Conservation (phyloP, 164 flowering plant genomes). For the Nelumbo lutea region DNA sequence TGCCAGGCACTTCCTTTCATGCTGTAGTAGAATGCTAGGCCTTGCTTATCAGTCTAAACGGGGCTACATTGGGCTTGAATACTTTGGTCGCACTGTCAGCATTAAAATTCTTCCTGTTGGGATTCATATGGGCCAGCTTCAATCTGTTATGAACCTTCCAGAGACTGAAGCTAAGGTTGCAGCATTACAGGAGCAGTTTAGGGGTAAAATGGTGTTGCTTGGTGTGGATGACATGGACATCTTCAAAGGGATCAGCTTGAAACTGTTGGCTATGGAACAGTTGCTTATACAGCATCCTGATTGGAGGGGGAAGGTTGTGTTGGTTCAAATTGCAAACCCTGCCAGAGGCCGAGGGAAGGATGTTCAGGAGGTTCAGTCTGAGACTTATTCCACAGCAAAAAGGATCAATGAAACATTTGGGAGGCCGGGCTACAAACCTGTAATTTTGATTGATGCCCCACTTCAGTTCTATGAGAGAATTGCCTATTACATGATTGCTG, state of each 20-base stretch:
- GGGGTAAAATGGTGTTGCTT: constrained; percentile 40
- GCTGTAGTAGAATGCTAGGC: constrained; percentile 71
- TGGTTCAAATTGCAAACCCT: constrained; percentile 63
- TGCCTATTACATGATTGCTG: constrained; percentile 50
- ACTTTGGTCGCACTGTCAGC: constrained; percentile 57
- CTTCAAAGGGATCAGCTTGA: constrained; percentile 59
- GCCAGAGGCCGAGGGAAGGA: constrained; percentile 60
- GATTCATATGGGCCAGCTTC: constrained; percentile 53
- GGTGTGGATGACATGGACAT: constrained; percentile 76
- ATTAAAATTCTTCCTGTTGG: constrained; percentile 64
- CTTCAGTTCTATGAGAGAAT: constrained; percentile 53
- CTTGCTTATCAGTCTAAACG: constrained; percentile 54
- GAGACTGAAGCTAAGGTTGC: constrained; percentile 42
- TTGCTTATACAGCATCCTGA: constrained; percentile 48
- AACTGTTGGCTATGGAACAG: constrained; percentile 56
- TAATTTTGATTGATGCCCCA: constrained; percentile 43
- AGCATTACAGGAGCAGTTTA: constrained; percentile 31
- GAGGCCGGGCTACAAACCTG: constrained; percentile 43
- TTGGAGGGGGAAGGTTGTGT: constrained; percentile 45
- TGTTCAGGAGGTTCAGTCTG: constrained; percentile 51
- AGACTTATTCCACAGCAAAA: constrained; percentile 37
- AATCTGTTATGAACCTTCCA: constrained; percentile 38
- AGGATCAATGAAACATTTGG: constrained; percentile 45
- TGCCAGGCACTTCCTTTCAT: constrained; percentile 65
- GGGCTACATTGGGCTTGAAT: constrained; percentile 59